Evolutionary conservation across 306 rosid genomes (phyloP), one percentile per base, ranked within the genome.

Genomic region (Canavalia ensiformis): DNA sequence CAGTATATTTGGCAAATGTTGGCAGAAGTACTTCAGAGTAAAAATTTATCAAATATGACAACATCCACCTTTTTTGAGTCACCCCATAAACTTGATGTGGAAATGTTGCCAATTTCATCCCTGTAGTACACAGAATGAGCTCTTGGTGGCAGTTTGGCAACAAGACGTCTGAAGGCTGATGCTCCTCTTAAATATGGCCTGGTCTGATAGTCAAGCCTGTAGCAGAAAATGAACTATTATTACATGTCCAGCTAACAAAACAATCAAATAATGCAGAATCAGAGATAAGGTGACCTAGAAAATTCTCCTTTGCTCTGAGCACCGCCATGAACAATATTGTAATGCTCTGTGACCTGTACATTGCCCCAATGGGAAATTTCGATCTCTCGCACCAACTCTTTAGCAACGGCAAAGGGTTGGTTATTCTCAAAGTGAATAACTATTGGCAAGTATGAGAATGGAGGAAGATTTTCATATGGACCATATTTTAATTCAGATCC

Each of bases 361-460:
- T 89, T 93, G 51, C 99, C 99, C 99, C 99, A 96, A 75, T 93
- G 99, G 60, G 99, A 96, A 85, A 96, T 83, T 87, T 96, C 98
- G 13, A 96, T 84, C 90, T 96, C 99, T 49, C 97, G 90, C 67
- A 85, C 89, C 75, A 96, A 84, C 87, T 93, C 94, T 81, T 88
- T 83, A 57, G 97, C 99, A 60, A 96, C 97, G 7, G 97, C 98
- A 84, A 93, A 93, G 59, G 98, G 94, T 71, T 87, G 92, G 66
- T 93, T 96, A 80, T 87, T 90, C 91, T 93, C 99, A 60, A 88
- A 96, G 85, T 96, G 99, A 86, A 96, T 77, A 70, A 85, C 92
- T 54, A 90, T 81, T 6, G 97, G 97, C 52, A 89, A 80, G 87
- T 77, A 92, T 4, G 97, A 87, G 81, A 82, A 89, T 46, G 97